Conservation (phyloP, 164 flowering plant genomes). For the Cinnamomum micranthum region DNA sequence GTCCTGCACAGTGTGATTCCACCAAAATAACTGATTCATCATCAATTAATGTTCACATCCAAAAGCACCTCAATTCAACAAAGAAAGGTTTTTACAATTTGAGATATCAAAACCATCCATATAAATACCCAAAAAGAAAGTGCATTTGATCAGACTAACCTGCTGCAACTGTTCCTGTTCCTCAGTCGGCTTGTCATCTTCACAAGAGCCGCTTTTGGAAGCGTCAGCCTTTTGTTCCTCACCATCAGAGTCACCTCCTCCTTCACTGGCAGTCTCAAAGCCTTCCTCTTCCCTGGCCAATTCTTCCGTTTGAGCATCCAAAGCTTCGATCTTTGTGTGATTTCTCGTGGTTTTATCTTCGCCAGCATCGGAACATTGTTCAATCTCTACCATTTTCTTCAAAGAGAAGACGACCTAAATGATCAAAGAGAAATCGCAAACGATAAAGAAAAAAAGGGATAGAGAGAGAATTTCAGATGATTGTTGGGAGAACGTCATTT, state of each 20-base stretch:
- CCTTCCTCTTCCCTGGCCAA: conserved; percentile 7
- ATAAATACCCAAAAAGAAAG: neutral
- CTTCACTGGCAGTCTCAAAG: conserved; percentile 20
- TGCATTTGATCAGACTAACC: conserved; percentile 1
- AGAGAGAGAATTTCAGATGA: neutral
- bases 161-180: conserved; percentile 17
- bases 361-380: conserved; percentile 3
- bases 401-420: neutral
- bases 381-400: conserved; percentile 16
- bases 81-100: neutral
- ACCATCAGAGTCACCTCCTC: conserved; percentile 4
- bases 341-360: neutral
- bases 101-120: neutral
- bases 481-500: neutral
- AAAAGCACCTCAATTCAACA: neutral
- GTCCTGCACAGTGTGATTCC: too few relatives aligned
- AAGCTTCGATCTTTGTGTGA: conserved; percentile 1
- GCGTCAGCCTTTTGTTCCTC: neutral
- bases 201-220: conserved; percentile 4
- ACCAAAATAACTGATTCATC: too few relatives aligned
- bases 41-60: neutral
- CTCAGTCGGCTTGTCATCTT: conserved; percentile 7
- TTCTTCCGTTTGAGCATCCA: neutral
- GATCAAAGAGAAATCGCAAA: too few relatives aligned
- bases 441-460: too few relatives aligned